phyloP scores from a whole-genome alignment of 2,329 filamentous ascomycete genomes.

The Fulvia fulva region DNA sequence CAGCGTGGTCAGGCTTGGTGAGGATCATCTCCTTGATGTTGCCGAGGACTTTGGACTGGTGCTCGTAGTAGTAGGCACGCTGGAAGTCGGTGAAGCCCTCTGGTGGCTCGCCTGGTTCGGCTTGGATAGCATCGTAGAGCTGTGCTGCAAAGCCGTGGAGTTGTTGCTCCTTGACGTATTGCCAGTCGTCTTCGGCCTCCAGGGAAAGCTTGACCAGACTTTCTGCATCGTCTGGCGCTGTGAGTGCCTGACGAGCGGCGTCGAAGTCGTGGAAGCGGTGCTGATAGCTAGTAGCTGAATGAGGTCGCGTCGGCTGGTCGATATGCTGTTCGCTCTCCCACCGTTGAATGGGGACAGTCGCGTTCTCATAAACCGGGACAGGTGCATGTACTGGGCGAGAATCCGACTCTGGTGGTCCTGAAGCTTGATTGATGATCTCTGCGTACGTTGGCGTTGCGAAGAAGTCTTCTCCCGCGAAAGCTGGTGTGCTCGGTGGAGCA shows the following conservation, averaged over 20 bases:
- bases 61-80: constrained; percentile 9
- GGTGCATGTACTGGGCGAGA: neutral
- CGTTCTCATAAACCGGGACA: neutral
- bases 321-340: neutral
- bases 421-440: neutral
- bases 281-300: neutral
- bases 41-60: constrained; percentile 7
- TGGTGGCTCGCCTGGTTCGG: neutral
- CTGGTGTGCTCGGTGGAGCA: neutral
- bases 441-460: neutral
- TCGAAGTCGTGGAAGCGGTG: neutral
- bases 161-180: neutral
- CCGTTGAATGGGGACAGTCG: neutral
- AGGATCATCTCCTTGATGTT: neutral
- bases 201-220: neutral
- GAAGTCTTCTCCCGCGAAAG: neutral
- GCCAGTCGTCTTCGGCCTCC: constrained; percentile 6
- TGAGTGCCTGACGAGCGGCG: constrained; percentile 1
- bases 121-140: constrained; percentile 8
- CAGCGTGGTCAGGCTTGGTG: neutral
- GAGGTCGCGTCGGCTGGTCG: neutral
- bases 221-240: neutral
- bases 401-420: neutral
- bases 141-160: constrained; percentile 6
- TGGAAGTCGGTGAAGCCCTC: neutral